These are phyloP conservation scores for Casaregolazyma suthepensis DNA, from an alignment of 1,139 yeast genomes.

Conservation along the genomic window DNA sequence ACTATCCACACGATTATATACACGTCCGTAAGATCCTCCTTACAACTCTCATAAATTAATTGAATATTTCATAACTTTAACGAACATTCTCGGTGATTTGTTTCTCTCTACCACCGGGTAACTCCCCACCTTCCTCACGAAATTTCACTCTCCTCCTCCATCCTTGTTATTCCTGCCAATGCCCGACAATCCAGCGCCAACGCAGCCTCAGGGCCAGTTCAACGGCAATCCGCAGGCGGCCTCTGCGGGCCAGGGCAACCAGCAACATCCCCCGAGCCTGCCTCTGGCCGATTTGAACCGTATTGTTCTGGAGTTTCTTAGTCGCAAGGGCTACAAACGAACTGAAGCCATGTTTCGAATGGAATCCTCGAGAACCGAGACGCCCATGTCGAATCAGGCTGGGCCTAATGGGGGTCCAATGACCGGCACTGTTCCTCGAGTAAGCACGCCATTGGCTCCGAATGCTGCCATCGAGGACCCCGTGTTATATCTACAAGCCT, in stretches of 20 bases:
- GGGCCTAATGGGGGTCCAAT: slow-evolving; percentile 19
- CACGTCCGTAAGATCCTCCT: too few species aligned
- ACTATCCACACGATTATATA: too few species aligned
- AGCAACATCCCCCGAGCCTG: slow-evolving; percentile 9
- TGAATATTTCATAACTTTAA: too few species aligned
- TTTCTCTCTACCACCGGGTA: too few species aligned
- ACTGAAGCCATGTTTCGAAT: slow-evolving; percentile 92
- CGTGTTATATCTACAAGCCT: slow-evolving; percentile 68
- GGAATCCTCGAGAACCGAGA: slow-evolving; percentile 71
- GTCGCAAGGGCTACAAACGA: slow-evolving; percentile 87
- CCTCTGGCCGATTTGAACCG: slow-evolving; percentile 63
- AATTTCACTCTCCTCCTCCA: neutral
- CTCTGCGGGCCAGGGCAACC: neutral
- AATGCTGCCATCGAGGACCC: slow-evolving; percentile 31
- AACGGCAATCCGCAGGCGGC: slow-evolving; percentile 7
- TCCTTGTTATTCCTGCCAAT: neutral
- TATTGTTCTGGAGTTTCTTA: slow-evolving; percentile 85
- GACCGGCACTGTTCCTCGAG: slow-evolving; percentile 9
- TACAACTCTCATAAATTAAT: too few species aligned
- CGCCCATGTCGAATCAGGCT: slow-evolving; percentile 36
- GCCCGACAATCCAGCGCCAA: slow-evolving; percentile 4
- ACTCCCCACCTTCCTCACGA: neutral
- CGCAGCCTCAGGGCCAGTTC: slow-evolving; percentile 4
- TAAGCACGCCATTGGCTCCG: slow-evolving; percentile 6
- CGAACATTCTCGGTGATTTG: too few species aligned